These are phyloP conservation scores for Phaeosphaeria sp. DNA, from an alignment of 2,329 filamentous ascomycete species.

Conservation along the genomic window DNA sequence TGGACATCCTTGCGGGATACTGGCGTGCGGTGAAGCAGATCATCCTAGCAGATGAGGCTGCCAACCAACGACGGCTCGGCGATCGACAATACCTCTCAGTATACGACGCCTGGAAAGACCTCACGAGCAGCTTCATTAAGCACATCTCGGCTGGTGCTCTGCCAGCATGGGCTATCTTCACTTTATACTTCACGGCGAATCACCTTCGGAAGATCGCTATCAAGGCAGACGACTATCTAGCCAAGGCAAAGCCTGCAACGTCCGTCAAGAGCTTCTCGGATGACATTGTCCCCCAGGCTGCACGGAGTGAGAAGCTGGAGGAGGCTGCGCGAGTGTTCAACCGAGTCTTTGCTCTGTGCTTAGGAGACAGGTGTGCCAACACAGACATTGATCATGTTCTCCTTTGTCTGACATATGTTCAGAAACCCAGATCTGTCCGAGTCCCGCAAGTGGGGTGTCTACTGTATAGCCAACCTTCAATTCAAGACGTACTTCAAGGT, in stretches of 20 bases:
- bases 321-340: conserved; percentile 92
- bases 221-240: conserved; percentile 77
- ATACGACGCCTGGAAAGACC: conserved; percentile 87
- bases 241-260: conserved; percentile 55
- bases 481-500: conserved; percentile 98
- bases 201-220: conserved; percentile 89
- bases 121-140: conserved; percentile 77
- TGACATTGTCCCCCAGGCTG: conserved; percentile 72
- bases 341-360: conserved; percentile 86
- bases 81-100: conserved; percentile 77
- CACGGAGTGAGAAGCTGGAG: conserved; percentile 82
- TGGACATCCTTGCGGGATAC: conserved; percentile 81
- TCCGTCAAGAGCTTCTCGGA: conserved; percentile 70
- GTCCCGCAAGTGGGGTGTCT: conserved; percentile 97
- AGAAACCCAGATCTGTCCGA: conserved; percentile 79
- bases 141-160: conserved; percentile 81
- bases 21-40: conserved; percentile 84
- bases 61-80: conserved; percentile 50
- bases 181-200: conserved; percentile 85
- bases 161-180: conserved; percentile 90
- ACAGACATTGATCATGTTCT: conserved; percentile 9
- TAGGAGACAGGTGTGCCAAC: conserved; percentile 77
- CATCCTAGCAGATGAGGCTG: conserved; percentile 67
- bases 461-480: conserved; percentile 90
- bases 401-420: conserved; percentile 26